Evolutionary conservation across 2,329 filamentous ascomycete species (phyloP).

Genomic region (Diaporthe vaccinii): DNA sequence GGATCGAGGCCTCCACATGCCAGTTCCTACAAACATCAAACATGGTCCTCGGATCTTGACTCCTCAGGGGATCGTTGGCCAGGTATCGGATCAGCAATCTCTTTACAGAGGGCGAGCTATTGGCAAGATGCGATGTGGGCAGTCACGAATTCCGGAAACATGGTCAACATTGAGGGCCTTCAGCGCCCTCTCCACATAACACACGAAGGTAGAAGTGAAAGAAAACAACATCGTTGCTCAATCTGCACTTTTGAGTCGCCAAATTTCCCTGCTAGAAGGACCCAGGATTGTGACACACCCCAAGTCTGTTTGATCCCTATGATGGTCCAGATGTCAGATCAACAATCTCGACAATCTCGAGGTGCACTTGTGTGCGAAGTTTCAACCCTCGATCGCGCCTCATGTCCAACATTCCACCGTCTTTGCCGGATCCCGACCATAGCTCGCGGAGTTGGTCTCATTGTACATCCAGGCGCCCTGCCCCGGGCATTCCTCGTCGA

Average conservation of each 20-base stretch:
- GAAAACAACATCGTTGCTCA: background rate
- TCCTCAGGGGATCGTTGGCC: too few relatives aligned
- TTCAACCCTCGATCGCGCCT: background rate
- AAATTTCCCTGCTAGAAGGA: background rate
- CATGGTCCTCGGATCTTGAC: too few relatives aligned
- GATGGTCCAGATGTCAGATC: background rate
- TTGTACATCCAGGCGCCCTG: conserved; percentile 22
- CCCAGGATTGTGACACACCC: background rate
- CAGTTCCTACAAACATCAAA: too few relatives aligned
- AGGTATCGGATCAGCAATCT: too few relatives aligned
- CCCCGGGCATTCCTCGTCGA: background rate
- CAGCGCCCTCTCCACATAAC: background rate
- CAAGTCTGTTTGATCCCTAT: background rate
- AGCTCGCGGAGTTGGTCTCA: background rate
- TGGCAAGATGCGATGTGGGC: too few relatives aligned
- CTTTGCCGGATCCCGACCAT: conserved; percentile 7
- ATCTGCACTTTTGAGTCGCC: background rate
- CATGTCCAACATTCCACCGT: background rate
- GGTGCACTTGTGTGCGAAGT: too few relatives aligned
- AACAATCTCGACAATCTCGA: background rate
- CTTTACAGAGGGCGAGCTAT: too few relatives aligned
- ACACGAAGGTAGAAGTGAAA: background rate
- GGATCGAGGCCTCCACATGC: too few relatives aligned
- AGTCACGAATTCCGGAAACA: too few relatives aligned
- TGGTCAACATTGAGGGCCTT: background rate